These are phyloP conservation scores for Cyclostephanos invisitatus DNA, from an alignment of 108 stramenopile species.

Conservation along the genomic window DNA sequence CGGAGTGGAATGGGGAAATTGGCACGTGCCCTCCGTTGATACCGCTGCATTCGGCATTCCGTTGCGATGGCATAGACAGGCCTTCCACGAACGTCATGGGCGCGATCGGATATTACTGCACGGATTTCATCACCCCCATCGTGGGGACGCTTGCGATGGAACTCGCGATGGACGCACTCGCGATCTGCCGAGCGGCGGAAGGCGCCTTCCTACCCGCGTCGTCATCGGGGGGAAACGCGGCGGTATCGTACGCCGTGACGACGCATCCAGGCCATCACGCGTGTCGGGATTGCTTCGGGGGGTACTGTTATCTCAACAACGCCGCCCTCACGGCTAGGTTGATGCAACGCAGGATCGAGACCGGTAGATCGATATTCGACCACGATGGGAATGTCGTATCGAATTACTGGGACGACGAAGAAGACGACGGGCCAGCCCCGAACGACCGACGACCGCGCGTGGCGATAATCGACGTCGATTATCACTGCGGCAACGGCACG, in stretches of 20 bases:
- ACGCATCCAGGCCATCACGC: slow-evolving; percentile 89
- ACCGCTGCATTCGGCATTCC: slow-evolving; percentile 40
- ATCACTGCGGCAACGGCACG: slow-evolving; percentile 39
- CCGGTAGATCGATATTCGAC: slow-evolving; percentile 9
- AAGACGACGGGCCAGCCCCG: no score
- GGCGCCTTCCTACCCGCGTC: slow-evolving; percentile 7
- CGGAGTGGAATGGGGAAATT: slow-evolving; percentile 18
- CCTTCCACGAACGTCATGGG: slow-evolving; percentile 74
- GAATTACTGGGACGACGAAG: slow-evolving; percentile 23
- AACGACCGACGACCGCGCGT: slow-evolving; percentile 20
- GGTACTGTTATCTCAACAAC: slow-evolving; percentile 85
- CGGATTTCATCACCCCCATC: slow-evolving; percentile 71
- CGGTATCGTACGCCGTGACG: slow-evolving; percentile 53
- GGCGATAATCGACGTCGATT: slow-evolving; percentile 74
- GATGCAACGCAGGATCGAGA: slow-evolving; percentile 44
- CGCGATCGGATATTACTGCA: slow-evolving; percentile 77
- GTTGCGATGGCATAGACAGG: slow-evolving; percentile 46
- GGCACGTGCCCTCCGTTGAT: slow-evolving; percentile 35
- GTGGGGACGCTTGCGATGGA: slow-evolving; percentile 55
- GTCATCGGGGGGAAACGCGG: background rate
- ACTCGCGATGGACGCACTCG: slow-evolving; percentile 57
- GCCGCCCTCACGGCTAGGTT: slow-evolving; percentile 60
- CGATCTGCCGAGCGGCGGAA: slow-evolving; percentile 53
- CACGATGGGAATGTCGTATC: background rate
- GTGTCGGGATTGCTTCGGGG: slow-evolving; percentile 72